Conservation (phyloP, 1,284 basidiomycete genomes). For the Entoloma clypeatum region DNA sequence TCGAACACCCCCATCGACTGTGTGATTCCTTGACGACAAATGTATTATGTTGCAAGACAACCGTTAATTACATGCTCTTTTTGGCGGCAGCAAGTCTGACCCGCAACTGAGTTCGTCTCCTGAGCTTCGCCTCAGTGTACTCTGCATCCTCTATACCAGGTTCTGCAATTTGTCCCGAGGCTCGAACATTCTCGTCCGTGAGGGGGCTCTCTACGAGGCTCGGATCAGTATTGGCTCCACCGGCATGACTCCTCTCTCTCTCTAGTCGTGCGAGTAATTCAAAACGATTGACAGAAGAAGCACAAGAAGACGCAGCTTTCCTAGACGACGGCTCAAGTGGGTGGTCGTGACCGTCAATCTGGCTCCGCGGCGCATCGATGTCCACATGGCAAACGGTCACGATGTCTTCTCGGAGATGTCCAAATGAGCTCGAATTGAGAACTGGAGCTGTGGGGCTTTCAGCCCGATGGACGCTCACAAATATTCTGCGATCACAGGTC, state of each 20-base stretch:
- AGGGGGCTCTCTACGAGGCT: no score
- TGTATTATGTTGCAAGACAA: background rate
- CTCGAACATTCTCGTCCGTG: slow-evolving; percentile 15
- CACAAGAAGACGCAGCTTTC: slow-evolving; percentile 6
- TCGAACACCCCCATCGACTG: no score
- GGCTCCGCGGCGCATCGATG: slow-evolving; percentile 5
- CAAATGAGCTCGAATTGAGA: slow-evolving; percentile 9
- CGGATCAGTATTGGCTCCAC: slow-evolving; percentile 2
- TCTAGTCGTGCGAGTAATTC: slow-evolving; percentile 44
- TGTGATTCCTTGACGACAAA: no score
- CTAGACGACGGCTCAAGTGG: slow-evolving; percentile 11
- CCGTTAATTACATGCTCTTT: slow-evolving; percentile 20
- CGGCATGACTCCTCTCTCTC: slow-evolving; percentile 37
- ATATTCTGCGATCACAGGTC: slow-evolving; percentile 7
- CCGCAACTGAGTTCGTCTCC: slow-evolving; percentile 46
- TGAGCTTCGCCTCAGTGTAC: slow-evolving; percentile 45
- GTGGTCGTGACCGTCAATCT: slow-evolving; percentile 14
- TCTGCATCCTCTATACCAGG: no score
- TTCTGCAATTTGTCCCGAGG: no score
- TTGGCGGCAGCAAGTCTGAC: slow-evolving; percentile 49
- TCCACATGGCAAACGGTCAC: slow-evolving; percentile 10
- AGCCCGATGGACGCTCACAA: slow-evolving; percentile 2
- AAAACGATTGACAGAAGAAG: slow-evolving; percentile 29
- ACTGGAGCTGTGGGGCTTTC: slow-evolving; percentile 3
- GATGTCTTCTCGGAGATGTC: slow-evolving; percentile 9